phyloP scores from a whole-genome alignment of 805 yeast species.

The Teunomyces funiuensis region DNA sequence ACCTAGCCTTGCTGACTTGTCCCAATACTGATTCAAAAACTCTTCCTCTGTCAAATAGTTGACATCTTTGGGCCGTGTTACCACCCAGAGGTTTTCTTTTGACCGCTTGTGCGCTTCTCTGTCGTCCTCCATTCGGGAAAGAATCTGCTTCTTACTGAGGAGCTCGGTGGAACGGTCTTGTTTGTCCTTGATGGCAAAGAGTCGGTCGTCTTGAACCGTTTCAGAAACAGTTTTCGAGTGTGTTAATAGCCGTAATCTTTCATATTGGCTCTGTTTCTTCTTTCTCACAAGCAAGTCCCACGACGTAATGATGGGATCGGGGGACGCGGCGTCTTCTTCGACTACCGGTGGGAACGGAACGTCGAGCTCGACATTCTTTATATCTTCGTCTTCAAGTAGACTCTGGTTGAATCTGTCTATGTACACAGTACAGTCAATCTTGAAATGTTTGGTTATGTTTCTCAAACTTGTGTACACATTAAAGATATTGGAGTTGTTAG shows the following conservation, averaged over 20 bases:
- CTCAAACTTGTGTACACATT: slow-evolving; percentile 37
- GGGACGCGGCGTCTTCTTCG: slow-evolving; percentile 17
- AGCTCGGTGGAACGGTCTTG: slow-evolving; percentile 18
- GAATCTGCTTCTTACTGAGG: slow-evolving; percentile 51
- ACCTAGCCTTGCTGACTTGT: slow-evolving; percentile 42
- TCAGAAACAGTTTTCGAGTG: slow-evolving; percentile 26
- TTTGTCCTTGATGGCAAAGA: slow-evolving; percentile 24
- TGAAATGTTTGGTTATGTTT: slow-evolving; percentile 36
- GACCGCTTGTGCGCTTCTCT: slow-evolving; percentile 85
- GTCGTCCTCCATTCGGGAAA: slow-evolving; percentile 87
- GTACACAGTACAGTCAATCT: slow-evolving; percentile 26
- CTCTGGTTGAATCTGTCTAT: slow-evolving; percentile 30
- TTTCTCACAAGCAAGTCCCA: slow-evolving; percentile 50
- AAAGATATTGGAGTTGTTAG: slow-evolving; percentile 36
- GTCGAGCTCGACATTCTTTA: slow-evolving; percentile 27
- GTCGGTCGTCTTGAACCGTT: slow-evolving; percentile 23
- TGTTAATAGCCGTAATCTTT: slow-evolving; percentile 41
- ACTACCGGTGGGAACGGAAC: slow-evolving; percentile 35
- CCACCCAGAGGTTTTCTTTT: slow-evolving; percentile 79
- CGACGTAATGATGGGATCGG: slow-evolving; percentile 35
- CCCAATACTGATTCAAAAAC: slow-evolving; percentile 49
- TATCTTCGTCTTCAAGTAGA: slow-evolving; percentile 37
- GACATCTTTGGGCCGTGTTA: slow-evolving; percentile 45
- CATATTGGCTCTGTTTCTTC: slow-evolving; percentile 52
- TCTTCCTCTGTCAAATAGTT: slow-evolving; percentile 37